Evolutionary conservation across 176 grass and related monocot genomes (phyloP).

Genomic region (Phragmites australis): DNA sequence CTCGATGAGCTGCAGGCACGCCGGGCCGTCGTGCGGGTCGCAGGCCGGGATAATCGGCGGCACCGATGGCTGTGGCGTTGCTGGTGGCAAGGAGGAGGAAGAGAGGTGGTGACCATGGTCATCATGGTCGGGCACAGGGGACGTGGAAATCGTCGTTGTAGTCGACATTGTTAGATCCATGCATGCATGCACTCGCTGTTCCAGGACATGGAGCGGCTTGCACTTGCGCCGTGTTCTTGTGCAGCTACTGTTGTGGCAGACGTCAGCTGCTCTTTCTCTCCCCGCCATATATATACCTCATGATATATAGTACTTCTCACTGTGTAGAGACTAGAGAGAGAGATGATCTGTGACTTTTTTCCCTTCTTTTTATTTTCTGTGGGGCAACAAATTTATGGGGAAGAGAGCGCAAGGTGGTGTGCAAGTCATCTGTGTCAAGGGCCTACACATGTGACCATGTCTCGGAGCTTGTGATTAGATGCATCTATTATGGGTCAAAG

Average conservation of each 20-base stretch:
- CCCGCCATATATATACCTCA: slow-evolving; percentile 8
- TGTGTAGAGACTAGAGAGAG: background rate
- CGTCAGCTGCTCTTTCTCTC: slow-evolving; percentile 40
- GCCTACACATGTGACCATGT: slow-evolving; percentile 81
- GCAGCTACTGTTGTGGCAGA: slow-evolving; percentile 40
- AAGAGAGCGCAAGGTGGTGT: slow-evolving; percentile 48
- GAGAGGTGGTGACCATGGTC: background rate
- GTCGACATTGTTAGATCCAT: slow-evolving; percentile 48
- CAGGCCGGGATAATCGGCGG: slow-evolving; percentile 39
- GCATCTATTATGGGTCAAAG: slow-evolving; percentile 73
- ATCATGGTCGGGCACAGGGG: slow-evolving; percentile 1
- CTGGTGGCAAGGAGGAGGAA: background rate
- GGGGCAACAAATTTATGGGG: slow-evolving; percentile 56
- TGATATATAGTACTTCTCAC: background rate
- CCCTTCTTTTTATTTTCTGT: background rate
- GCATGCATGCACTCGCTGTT: slow-evolving; percentile 36
- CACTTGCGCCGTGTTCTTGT: slow-evolving; percentile 8
- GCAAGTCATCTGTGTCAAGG: slow-evolving; percentile 45
- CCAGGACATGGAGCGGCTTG: slow-evolving; percentile 28
- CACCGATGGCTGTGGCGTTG: background rate
- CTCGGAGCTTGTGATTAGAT: slow-evolving; percentile 67
- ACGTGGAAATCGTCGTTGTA: slow-evolving; percentile 27
- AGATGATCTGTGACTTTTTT: background rate
- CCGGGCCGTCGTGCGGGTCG: slow-evolving; percentile 58
- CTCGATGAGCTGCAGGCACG: slow-evolving; percentile 57